Evolutionary conservation across 371 early-diverging fungal species (phyloP).

Genomic region (Apophysomyces ossiformis): DNA sequence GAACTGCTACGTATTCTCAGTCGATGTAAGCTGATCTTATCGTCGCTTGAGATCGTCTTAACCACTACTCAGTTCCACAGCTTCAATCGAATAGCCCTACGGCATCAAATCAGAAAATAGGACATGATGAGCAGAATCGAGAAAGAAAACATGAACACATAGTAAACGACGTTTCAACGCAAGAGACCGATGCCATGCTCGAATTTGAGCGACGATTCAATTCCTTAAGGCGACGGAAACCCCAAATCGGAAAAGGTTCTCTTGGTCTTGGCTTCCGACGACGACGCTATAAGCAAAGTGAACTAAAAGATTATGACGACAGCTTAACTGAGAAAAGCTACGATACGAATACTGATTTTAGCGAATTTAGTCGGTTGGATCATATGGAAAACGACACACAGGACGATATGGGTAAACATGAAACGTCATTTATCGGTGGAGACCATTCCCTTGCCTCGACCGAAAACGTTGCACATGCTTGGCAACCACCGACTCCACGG

Average conservation of each 20-base stretch:
- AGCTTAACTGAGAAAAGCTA: slow-evolving; percentile 1
- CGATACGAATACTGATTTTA: slow-evolving; percentile 1
- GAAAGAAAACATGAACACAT: neutral
- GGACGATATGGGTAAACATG: neutral
- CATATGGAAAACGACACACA: neutral
- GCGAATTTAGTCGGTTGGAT: neutral
- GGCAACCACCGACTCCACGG: neutral
- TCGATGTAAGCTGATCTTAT: neutral
- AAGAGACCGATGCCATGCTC: neutral
- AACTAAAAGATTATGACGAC: neutral
- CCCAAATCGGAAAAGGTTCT: neutral
- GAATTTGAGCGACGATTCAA: neutral
- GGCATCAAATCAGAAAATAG: neutral
- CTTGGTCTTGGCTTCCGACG: slow-evolving; percentile 1
- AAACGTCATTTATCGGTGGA: neutral
- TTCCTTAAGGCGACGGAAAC: neutral
- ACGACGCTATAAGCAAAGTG: neutral
- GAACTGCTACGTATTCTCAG: neutral
- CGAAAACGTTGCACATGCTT: neutral
- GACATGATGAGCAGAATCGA: neutral
- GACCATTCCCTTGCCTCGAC: neutral
- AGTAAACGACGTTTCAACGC: neutral
- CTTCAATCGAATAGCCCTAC: neutral
- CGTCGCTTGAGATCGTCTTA: neutral
- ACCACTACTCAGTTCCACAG: neutral